A percentile compares a stretch with the other conserved stretches of the same genome.
Evolutionary conservation across 179 eudicot species (phyloP).

Genomic region (Beta lomatogona): DNA sequence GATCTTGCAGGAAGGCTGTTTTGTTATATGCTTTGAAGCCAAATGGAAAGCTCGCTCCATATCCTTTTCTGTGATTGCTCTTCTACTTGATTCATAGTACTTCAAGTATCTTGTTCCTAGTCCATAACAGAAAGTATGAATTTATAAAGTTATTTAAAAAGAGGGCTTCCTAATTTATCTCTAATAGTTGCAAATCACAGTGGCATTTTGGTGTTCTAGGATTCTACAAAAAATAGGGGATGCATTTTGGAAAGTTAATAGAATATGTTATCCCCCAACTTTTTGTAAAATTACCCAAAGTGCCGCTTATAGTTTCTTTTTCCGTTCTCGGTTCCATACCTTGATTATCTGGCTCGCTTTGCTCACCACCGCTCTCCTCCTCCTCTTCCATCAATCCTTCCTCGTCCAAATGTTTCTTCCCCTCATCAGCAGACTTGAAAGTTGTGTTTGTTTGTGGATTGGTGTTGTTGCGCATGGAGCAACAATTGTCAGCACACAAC

Average conservation of each 20-base stretch:
- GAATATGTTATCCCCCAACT: too few species aligned
- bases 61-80: slow-evolving; percentile 9
- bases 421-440: not conserved
- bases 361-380: too few species aligned
- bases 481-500: not conserved
- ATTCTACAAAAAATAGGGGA: too few species aligned
- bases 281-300: too few species aligned
- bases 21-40: not conserved
- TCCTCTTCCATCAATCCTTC: not conserved
- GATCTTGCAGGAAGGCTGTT: slow-evolving; percentile 19
- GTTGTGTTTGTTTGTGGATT: not conserved
- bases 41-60: not conserved
- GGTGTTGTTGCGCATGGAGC: not conserved
- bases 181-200: too few species aligned
- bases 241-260: too few species aligned
- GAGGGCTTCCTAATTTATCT: too few species aligned
- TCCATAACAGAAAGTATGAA: too few species aligned
- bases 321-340: not conserved
- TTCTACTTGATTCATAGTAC: slow-evolving; percentile 9
- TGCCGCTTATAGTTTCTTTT: too few species aligned
- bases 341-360: not conserved
- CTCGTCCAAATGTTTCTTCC: not conserved
- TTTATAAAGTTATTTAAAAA: too few species aligned
- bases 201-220: too few species aligned
- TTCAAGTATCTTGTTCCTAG: not conserved